Base-by-base conservation (phyloP, 2,329 filamentous ascomycete genomes). In the Pleoardoris graminearum region DNA sequence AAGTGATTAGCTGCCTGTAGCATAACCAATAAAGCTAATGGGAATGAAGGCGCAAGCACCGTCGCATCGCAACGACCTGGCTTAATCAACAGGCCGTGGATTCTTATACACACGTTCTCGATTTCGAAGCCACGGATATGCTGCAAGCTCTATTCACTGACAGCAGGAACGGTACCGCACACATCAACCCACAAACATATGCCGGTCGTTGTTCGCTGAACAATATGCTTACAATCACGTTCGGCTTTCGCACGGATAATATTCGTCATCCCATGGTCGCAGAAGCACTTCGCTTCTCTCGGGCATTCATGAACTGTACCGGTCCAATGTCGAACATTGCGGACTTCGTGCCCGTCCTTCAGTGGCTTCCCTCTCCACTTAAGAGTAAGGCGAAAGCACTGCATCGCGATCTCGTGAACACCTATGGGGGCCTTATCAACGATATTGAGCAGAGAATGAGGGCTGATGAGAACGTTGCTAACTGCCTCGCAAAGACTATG, bases 61-160 rank as follows among this genome's bases (percentile, higher is more conserved):
- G 58, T 38, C 50, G 53, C 38, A 57, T 62, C 30, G 59, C 59
- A 21, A 48, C n/a, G 3, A 44, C 47, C n/a, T 59, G 53, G 59
- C 47, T 60, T 8, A 51, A 45, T 22, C 58, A 49, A 33, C 52
- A 57, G 33, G 55, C 54, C 14, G 51, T 59, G n/a, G 47, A 53
- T 16, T 19, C 45, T 11, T 59, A 62, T n/a, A 58, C 50, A 2
- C 16, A 33, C 10, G 46, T 57, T 7, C 58, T 61, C 21, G 54
- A 62, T 25, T 55, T 48, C 38, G 58, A 61, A 46, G 56, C 58
- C 14, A 61, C 55, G 1, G 58, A 54, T 14, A 60, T 62, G 60
- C 50, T 62, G 12, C 48, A 45, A 32, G 51, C 49, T 3, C 43
- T 59, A 7, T 62, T 56, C 38, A 37, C 12, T 2, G 58, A 53